Percentiles rank a stretch among this genome's conserved stretches.
Conservation (phyloP, 2,329 filamentous ascomycete genomes). For the Penicillium occitanis region DNA sequence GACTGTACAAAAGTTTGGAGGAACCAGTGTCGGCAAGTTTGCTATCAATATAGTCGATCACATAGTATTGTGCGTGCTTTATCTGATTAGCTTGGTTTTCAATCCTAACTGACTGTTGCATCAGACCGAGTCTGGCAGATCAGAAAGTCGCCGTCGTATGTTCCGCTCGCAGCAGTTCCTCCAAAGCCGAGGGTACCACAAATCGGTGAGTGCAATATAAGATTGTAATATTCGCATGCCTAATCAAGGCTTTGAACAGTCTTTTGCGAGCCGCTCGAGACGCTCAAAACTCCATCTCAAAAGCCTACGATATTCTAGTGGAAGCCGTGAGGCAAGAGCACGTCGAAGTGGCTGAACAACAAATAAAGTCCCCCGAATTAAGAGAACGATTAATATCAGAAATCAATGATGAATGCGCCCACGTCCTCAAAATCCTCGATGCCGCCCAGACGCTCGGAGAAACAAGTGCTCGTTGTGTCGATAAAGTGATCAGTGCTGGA, state of each 20-base stretch:
- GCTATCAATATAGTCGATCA: conserved; percentile 71
- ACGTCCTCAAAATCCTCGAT: conserved; percentile 72
- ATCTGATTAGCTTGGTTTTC: background rate
- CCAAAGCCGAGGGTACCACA: conserved; percentile 92
- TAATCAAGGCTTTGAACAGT: conserved; percentile 27
- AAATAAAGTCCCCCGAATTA: conserved; percentile 59
- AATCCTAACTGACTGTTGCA: background rate
- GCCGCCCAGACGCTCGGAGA: conserved; percentile 63
- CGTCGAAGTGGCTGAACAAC: conserved; percentile 65
- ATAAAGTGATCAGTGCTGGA: conserved; percentile 89
- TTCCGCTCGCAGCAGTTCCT: conserved; percentile 89
- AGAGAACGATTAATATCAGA: conserved; percentile 61
- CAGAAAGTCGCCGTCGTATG: conserved; percentile 89
- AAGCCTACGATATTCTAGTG: conserved; percentile 71
- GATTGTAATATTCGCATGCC: background rate
- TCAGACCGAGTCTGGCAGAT: conserved; percentile 60
- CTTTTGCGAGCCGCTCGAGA: conserved; percentile 52
- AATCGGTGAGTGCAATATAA: conserved; percentile 67
- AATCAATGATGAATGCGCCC: conserved; percentile 76
- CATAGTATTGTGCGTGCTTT: conserved; percentile 45
- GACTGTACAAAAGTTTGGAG: conserved; percentile 94
- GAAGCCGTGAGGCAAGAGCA: conserved; percentile 82
- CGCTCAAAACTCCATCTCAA: conserved; percentile 48
- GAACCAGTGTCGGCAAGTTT: conserved; percentile 94
- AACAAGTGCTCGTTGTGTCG: conserved; percentile 75